A percentile compares a stretch with the other conserved stretches of the same genome.
Evolutionary conservation across 164 flowering plant species (phyloP).

Genomic region (Litsea cubeba): DNA sequence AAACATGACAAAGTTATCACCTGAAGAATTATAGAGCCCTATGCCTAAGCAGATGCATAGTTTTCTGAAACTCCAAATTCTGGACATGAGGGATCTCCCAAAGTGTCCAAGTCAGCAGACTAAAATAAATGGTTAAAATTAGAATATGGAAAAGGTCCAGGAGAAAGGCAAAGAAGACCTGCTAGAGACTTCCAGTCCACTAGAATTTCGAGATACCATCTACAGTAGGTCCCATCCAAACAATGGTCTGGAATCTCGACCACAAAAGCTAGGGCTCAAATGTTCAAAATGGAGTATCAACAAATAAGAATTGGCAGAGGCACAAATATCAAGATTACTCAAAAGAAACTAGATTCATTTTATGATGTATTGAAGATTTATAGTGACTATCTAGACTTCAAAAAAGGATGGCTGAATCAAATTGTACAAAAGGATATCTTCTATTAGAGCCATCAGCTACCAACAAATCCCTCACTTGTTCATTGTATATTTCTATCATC

Average conservation of each 20-base stretch:
- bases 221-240: background rate
- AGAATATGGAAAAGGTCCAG: background rate
- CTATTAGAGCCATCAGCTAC: conserved; percentile 63
- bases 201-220: background rate
- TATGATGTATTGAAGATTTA: background rate
- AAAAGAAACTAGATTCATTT: background rate
- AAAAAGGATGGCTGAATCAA: background rate
- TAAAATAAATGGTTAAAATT: too few species aligned
- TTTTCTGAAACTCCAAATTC: background rate
- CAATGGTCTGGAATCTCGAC: background rate
- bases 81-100: background rate
- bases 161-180: background rate
- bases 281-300: background rate
- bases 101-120: background rate
- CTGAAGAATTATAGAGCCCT: background rate
- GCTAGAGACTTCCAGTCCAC: background rate
- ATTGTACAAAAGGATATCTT: conserved; percentile 69
- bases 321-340: background rate
- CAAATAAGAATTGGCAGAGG: background rate
- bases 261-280: too few species aligned
- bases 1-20: background rate
- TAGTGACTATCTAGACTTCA: background rate
- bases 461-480: conserved; percentile 86
- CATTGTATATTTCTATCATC: conserved; percentile 95
- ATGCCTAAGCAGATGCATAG: background rate